A percentile compares a stretch with the other conserved stretches of the same genome.
Conservation (phyloP, 352 stramenopile species). For the Vaucheria bursata region DNA sequence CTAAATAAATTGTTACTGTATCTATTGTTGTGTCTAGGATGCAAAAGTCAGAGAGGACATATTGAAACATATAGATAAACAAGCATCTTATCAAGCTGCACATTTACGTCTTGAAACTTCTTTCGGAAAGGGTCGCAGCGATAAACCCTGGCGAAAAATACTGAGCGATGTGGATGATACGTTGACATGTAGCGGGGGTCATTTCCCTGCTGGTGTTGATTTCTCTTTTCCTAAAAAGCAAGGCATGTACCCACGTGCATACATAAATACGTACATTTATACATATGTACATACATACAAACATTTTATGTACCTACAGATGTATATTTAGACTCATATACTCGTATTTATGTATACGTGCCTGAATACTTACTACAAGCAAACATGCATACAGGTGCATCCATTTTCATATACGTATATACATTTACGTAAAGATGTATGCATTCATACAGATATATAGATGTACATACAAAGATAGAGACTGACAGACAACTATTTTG, state of each 20-base stretch:
- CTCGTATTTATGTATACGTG: too few relatives aligned
- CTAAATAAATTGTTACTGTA: too few relatives aligned
- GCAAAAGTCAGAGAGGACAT: constrained; percentile 71
- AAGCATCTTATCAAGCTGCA: constrained; percentile 82
- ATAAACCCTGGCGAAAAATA: constrained; percentile 92
- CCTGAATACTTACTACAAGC: too few relatives aligned
- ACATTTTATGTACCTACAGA: too few relatives aligned
- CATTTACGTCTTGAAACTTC: constrained; percentile 71
- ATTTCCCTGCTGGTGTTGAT: constrained; percentile 88
- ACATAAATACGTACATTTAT: neutral
- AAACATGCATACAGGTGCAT: too few relatives aligned
- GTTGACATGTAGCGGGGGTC: constrained; percentile 79
- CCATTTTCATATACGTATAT: too few relatives aligned
- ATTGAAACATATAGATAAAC: constrained; percentile 83
- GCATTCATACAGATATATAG: neutral
- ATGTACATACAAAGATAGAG: neutral
- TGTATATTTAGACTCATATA: too few relatives aligned
- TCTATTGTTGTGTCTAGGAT: neutral
- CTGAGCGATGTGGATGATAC: constrained; percentile 97
- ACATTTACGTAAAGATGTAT: neutral
- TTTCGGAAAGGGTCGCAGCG: constrained; percentile 59
- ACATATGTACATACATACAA: too few relatives aligned
- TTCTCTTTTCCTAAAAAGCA: constrained; percentile 64
- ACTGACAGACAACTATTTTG: too few relatives aligned
- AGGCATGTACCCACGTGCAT: neutral